These are phyloP conservation scores for Neodidymelliopsis sp. DNA, from an alignment of 2,329 filamentous ascomycete species.

Conservation along the genomic window DNA sequence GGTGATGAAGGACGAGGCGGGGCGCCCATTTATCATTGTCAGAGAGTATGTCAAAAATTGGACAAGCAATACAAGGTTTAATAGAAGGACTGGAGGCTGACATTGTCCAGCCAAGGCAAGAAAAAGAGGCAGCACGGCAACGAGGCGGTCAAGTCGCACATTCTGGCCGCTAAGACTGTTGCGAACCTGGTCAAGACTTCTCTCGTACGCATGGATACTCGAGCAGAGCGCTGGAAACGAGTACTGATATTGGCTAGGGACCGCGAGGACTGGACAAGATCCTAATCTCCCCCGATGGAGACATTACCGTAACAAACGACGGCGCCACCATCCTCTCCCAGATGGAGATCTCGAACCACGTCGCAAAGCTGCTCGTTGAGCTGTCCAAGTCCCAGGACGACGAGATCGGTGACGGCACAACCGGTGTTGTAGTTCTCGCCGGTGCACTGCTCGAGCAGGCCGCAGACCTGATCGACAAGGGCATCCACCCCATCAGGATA, in stretches of 20 bases:
- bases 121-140: slow-evolving; percentile 97
- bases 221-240: neutral
- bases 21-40: slow-evolving; percentile 96
- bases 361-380: slow-evolving; percentile 95
- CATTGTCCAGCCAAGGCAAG: slow-evolving; percentile 77
- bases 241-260: slow-evolving; percentile 60
- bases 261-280: slow-evolving; percentile 98
- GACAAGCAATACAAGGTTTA: neutral
- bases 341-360: slow-evolving; percentile 99
- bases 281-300: slow-evolving; percentile 95
- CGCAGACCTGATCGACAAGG: slow-evolving; percentile 98
- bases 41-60: slow-evolving; percentile 92
- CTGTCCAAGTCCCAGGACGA: slow-evolving; percentile 98
- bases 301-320: slow-evolving; percentile 99
- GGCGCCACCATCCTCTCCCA: slow-evolving; percentile 94
- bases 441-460: slow-evolving; percentile 96
- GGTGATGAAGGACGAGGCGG: slow-evolving; percentile 96
- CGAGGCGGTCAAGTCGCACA: slow-evolving; percentile 98
- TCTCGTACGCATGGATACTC: slow-evolving; percentile 60
- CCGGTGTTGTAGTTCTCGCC: slow-evolving; percentile 94
- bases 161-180: slow-evolving; percentile 93
- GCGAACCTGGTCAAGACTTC: slow-evolving; percentile 98
- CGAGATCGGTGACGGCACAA: slow-evolving; percentile 98
- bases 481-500: slow-evolving; percentile 98
- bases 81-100: slow-evolving; percentile 3